Percentiles rank a stretch among this genome's conserved stretches.
These are phyloP conservation scores for Fraxinus paxiana DNA, from an alignment of 305 asterid species.

Conservation along the genomic window DNA sequence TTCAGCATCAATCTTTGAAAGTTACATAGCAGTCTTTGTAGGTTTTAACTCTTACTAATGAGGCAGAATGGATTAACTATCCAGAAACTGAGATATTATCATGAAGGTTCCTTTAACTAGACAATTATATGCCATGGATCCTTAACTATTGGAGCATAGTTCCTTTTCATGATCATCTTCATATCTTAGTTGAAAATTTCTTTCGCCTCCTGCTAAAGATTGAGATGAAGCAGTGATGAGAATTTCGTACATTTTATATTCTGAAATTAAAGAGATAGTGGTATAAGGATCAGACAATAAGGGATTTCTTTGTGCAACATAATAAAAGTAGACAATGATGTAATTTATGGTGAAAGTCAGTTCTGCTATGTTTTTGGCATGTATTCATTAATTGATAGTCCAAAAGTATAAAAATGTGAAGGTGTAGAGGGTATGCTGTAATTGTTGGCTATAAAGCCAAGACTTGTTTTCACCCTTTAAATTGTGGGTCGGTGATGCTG, in stretches of 20 bases:
- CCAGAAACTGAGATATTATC: background rate
- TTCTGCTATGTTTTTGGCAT: slow-evolving; percentile 4
- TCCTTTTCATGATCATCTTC: background rate
- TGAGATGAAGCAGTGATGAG: slow-evolving; percentile 18
- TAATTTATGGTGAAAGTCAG: slow-evolving; percentile 14
- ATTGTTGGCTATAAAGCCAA: slow-evolving; percentile 3
- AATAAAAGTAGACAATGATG: slow-evolving; percentile 1
- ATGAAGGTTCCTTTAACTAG: slow-evolving; percentile 9
- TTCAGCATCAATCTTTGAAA: slow-evolving; percentile 12
- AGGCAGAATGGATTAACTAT: slow-evolving; percentile 5
- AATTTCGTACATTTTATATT: background rate
- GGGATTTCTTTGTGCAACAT: slow-evolving; percentile 13
- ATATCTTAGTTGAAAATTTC: background rate
- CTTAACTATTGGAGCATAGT: background rate
- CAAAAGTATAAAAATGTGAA: slow-evolving; percentile 5
- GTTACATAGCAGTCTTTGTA: slow-evolving; percentile 4
- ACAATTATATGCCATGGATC: slow-evolving; percentile 12
- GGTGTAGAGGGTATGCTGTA: slow-evolving; percentile 13
- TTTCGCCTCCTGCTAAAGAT: slow-evolving; percentile 12
- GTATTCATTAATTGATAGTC: slow-evolving; percentile 21
- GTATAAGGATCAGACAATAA: background rate
- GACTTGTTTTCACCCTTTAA: slow-evolving; percentile 18
- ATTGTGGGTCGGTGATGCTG: slow-evolving; percentile 20
- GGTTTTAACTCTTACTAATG: slow-evolving; percentile 5
- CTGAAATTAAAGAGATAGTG: background rate